Conservation (phyloP, 2,329 filamentous ascomycete genomes). For the Fusarium sp. region DNA sequence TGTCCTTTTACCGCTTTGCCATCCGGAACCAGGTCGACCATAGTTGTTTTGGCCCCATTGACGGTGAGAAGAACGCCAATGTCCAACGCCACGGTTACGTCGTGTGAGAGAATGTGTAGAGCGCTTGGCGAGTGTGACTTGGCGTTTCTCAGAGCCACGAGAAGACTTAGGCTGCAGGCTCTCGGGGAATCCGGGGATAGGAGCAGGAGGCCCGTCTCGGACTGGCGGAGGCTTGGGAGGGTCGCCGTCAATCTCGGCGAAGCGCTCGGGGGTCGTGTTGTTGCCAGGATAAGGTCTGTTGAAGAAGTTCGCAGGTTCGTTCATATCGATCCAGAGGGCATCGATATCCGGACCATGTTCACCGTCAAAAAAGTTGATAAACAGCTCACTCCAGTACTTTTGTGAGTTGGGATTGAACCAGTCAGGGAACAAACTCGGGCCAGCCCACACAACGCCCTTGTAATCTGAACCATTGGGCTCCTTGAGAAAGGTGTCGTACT, state of each 20-base stretch:
- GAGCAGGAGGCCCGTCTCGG: constrained; percentile 53
- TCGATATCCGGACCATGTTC: constrained; percentile 77
- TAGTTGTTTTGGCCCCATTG: constrained; percentile 31
- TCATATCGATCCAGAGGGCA: constrained; percentile 79
- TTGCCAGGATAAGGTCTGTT: constrained; percentile 52
- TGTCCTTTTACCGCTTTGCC: constrained; percentile 38
- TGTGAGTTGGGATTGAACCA: constrained; percentile 76
- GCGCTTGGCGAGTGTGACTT: neutral
- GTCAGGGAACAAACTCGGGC: constrained; percentile 76
- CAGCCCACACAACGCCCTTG: constrained; percentile 81
- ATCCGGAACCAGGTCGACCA: constrained; percentile 12
- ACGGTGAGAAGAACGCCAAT: constrained; percentile 24
- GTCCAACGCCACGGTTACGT: constrained; percentile 17
- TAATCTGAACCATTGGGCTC: constrained; percentile 64
- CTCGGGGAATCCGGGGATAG: constrained; percentile 42
- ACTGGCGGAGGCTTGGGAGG: constrained; percentile 72
- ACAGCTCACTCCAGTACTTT: constrained; percentile 76
- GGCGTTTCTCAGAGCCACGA: constrained; percentile 3
- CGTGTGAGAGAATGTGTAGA: neutral
- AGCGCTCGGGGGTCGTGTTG: constrained; percentile 46
- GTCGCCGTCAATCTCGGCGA: constrained; percentile 55
- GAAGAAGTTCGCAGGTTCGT: constrained; percentile 54
- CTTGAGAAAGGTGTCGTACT: constrained; percentile 59
- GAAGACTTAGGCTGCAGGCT: constrained; percentile 36
- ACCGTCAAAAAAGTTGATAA: constrained; percentile 71